These are phyloP conservation scores for Syncephalastrum contaminatum DNA, from an alignment of 371 early-diverging fungal genomes.

Conservation along the genomic window DNA sequence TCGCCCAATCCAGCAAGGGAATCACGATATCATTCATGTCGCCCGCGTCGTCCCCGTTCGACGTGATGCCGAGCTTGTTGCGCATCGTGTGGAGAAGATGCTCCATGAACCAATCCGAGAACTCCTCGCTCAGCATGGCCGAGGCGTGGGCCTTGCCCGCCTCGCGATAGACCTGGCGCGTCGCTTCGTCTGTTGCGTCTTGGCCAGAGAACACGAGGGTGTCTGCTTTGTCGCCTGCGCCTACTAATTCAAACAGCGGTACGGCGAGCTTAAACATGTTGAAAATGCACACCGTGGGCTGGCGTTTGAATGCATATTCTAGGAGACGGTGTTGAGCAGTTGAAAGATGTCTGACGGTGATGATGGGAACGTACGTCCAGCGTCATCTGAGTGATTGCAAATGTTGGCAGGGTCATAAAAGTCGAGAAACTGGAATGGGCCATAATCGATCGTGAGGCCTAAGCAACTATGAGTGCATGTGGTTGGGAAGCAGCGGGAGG, in stretches of 20 bases:
- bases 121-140: constrained; percentile 49
- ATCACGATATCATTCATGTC: constrained; percentile 62
- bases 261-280: constrained; percentile 74
- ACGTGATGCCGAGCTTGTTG: constrained; percentile 49
- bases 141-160: constrained; percentile 47
- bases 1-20: constrained; percentile 71
- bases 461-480: not conserved
- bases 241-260: constrained; percentile 69
- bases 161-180: constrained; percentile 24
- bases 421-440: constrained; percentile 87
- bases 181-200: constrained; percentile 21
- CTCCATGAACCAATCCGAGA: constrained; percentile 50
- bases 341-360: not conserved
- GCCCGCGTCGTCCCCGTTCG: constrained; percentile 8
- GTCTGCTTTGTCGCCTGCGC: constrained; percentile 49
- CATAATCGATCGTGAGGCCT: constrained; percentile 87
- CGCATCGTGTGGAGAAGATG: constrained; percentile 57
- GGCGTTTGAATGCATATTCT: constrained; percentile 79
- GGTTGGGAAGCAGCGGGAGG: not conserved
- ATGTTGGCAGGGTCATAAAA: constrained; percentile 75
- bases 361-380: constrained; percentile 37
- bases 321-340: constrained; percentile 12
- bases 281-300: constrained; percentile 84
- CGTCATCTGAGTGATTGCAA: constrained; percentile 75
- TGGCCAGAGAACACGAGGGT: constrained; percentile 30